Percentiles rank a stretch among this genome's conserved stretches.
Conservation (phyloP, 176 grass and related monocot genomes). For the Bothriochloa decipiens region DNA sequence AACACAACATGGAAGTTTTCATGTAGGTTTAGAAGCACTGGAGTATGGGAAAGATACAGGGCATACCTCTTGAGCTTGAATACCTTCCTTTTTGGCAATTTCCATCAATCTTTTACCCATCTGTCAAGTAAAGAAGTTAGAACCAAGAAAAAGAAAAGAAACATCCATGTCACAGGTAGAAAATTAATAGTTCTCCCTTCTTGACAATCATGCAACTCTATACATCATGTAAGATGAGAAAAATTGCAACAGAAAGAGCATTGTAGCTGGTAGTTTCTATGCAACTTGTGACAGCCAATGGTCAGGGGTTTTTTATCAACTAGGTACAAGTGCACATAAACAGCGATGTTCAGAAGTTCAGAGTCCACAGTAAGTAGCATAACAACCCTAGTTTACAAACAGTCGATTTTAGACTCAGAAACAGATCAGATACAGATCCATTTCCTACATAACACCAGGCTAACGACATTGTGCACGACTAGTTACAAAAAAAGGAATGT, state of each 20-base stretch:
- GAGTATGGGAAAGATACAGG: slow-evolving; percentile 29
- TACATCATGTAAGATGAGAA: slow-evolving; percentile 15
- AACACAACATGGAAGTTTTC: too few species aligned
- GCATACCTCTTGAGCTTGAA: slow-evolving; percentile 62
- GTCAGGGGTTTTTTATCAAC: neutral
- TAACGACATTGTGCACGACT: slow-evolving; percentile 20
- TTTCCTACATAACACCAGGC: slow-evolving; percentile 1
- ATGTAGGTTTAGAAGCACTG: slow-evolving; percentile 21
- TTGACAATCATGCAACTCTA: neutral
- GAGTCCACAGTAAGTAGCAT: neutral
- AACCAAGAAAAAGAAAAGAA: slow-evolving; percentile 6
- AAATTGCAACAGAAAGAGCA: slow-evolving; percentile 23
- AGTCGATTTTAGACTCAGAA: slow-evolving; percentile 17
- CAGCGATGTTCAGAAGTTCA: neutral
- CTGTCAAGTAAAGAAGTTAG: slow-evolving; percentile 61
- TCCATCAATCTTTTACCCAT: slow-evolving; percentile 99
- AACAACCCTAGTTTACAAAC: slow-evolving; percentile 16
- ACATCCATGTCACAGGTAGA: slow-evolving; percentile 11
- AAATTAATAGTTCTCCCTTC: neutral
- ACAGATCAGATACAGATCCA: neutral
- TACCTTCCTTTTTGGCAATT: slow-evolving; percentile 83
- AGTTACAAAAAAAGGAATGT: slow-evolving; percentile 14
- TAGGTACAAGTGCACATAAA: slow-evolving; percentile 6
- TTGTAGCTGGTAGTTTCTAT: neutral
- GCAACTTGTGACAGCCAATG: neutral